Conservation (phyloP, 352 stramenopile species). For the Halophytophthora polymorphica region DNA sequence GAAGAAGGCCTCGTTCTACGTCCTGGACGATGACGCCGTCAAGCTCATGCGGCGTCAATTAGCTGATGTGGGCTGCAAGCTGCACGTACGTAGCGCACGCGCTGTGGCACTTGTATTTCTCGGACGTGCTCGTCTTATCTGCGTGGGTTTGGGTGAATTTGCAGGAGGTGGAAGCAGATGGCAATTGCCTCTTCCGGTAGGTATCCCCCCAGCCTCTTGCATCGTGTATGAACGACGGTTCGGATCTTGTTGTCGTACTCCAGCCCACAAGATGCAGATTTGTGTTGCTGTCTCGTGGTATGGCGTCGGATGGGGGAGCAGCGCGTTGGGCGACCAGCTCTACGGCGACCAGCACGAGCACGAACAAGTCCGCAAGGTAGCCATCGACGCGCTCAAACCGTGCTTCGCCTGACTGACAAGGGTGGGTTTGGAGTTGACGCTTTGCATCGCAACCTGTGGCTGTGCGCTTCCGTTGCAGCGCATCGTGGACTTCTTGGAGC, state of each 20-base stretch:
- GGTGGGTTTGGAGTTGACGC: background rate
- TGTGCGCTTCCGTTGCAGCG: slow-evolving; percentile 44
- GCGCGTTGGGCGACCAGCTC: slow-evolving; percentile 67
- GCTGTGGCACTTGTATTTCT: slow-evolving; percentile 2
- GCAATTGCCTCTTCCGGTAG: slow-evolving; percentile 84
- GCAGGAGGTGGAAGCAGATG: slow-evolving; percentile 75
- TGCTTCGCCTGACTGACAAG: background rate
- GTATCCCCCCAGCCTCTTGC: too few species aligned
- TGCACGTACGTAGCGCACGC: slow-evolving; percentile 23
- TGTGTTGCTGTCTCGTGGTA: background rate
- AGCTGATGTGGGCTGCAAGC: slow-evolving; percentile 56
- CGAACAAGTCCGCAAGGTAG: slow-evolving; percentile 59
- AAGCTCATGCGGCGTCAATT: slow-evolving; percentile 58
- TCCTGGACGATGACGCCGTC: slow-evolving; percentile 47
- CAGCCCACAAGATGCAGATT: slow-evolving; percentile 8
- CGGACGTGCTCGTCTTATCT: slow-evolving; percentile 1
- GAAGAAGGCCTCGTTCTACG: slow-evolving; percentile 12
- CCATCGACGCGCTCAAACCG: background rate
- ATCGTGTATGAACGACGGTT: background rate
- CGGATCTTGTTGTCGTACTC: background rate
- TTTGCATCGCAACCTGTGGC: background rate
- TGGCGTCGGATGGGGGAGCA: too few species aligned
- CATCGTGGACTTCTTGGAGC: slow-evolving; percentile 69
- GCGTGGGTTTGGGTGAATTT: slow-evolving; percentile 1
- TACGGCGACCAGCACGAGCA: slow-evolving; percentile 72